phyloP scores from a whole-genome alignment of 2,329 filamentous ascomycete species.

The Neocucurbitaria cava region DNA sequence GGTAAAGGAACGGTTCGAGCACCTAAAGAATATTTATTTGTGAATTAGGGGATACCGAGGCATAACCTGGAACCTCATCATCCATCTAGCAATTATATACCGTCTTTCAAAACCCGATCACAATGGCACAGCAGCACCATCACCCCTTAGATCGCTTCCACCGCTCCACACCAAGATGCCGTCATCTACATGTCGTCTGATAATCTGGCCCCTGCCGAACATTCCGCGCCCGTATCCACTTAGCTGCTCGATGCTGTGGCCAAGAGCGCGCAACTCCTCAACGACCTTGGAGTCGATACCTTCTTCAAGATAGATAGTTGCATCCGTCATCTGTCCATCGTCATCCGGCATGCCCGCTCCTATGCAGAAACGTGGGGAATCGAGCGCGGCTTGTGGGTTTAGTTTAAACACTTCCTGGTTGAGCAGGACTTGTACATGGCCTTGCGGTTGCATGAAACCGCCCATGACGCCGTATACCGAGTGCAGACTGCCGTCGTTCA shows the following conservation, averaged over 20 bases:
- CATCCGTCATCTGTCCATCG: constrained; percentile 63
- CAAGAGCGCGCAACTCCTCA: constrained; percentile 70
- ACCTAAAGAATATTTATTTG: too few species aligned
- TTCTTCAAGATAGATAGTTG: constrained; percentile 80
- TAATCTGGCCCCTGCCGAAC: constrained; percentile 89
- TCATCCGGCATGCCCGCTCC: constrained; percentile 72
- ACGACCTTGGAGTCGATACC: constrained; percentile 75
- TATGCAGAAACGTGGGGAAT: constrained; percentile 90
- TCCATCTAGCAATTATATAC: not conserved
- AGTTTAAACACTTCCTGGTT: constrained; percentile 85
- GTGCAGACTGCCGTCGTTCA: constrained; percentile 75
- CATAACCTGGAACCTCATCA: not conserved
- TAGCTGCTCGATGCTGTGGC: constrained; percentile 76
- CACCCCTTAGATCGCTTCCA: constrained; percentile 86
- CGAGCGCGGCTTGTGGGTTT: constrained; percentile 85
- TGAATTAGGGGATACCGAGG: too few species aligned
- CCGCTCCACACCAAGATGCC: constrained; percentile 79
- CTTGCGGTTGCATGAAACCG: constrained; percentile 97
- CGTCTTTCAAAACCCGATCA: not conserved
- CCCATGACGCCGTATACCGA: constrained; percentile 96
- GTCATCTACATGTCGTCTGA: constrained; percentile 79
- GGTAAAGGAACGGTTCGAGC: too few species aligned
- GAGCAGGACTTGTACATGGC: constrained; percentile 89
- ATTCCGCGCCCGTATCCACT: constrained; percentile 68
- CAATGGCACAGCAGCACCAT: constrained; percentile 72